A percentile compares a stretch with the other conserved stretches of the same genome.
Conservation (phyloP, 306 rosid species). For the Rosa lucieae region DNA sequence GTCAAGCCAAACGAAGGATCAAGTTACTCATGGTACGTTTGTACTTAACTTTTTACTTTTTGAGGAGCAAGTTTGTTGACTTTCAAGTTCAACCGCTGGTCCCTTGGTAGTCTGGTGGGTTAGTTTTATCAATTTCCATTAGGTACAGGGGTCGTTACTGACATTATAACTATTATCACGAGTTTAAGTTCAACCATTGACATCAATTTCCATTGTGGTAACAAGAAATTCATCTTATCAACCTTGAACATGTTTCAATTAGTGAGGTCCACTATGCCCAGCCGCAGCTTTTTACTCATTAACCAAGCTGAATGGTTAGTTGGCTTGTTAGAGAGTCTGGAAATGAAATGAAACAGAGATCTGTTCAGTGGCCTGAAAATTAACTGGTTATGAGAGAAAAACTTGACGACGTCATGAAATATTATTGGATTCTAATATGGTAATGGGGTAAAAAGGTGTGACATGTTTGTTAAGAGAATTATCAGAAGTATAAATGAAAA, state of each 20-base stretch:
- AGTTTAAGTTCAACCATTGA: not conserved
- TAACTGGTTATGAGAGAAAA: not conserved
- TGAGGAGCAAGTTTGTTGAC: not conserved
- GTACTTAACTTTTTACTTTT: not conserved
- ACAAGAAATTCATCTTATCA: not conserved
- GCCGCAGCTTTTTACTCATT: not conserved
- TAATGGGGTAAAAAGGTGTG: not conserved
- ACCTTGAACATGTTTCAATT: not conserved
- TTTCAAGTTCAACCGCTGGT: not conserved
- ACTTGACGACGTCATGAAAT: not conserved
- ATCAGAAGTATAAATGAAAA: not conserved
- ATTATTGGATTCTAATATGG: not conserved
- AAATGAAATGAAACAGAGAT: not conserved
- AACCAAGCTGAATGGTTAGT: not conserved
- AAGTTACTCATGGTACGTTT: conserved; percentile 69
- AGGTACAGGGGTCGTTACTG: not conserved
- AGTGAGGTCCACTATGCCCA: not conserved
- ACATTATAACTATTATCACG: not conserved
- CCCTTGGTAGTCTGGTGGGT: not conserved
- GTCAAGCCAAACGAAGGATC: conserved; percentile 96
- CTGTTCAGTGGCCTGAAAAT: not conserved
- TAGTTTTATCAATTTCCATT: not conserved
- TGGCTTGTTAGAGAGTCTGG: not conserved
- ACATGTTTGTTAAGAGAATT: not conserved
- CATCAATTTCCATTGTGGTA: not conserved